phyloP scores from a whole-genome alignment of 352 stramenopile species.

The Phytophthora ohioensis region DNA sequence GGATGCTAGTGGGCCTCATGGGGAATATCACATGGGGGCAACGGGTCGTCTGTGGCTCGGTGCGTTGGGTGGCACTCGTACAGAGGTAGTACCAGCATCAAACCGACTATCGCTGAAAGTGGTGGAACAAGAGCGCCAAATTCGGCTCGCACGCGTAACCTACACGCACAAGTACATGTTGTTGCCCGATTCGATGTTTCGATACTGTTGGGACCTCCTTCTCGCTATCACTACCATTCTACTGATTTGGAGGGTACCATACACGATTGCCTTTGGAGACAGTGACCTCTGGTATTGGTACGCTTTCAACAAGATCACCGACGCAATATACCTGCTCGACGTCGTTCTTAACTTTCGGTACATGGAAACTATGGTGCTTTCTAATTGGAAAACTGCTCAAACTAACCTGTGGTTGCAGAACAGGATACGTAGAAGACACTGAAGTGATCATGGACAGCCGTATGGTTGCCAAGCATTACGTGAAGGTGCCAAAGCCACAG shows the following conservation, averaged over 20 bases:
- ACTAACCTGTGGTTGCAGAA: conserved; percentile 35
- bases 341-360: conserved; percentile 69
- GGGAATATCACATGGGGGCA: conserved; percentile 22
- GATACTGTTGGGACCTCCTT: conserved; percentile 64
- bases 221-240: conserved; percentile 63
- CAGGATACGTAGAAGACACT: conserved; percentile 62
- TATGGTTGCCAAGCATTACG: conserved; percentile 55
- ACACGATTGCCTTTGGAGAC: conserved; percentile 64
- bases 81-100: conserved; percentile 58
- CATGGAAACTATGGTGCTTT: not conserved
- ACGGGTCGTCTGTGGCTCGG: conserved; percentile 26
- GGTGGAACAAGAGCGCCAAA: conserved; percentile 54
- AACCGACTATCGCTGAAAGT: conserved; percentile 70
- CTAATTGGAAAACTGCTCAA: not conserved
- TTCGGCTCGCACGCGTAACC: conserved; percentile 44
- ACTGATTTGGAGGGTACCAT: conserved; percentile 67
- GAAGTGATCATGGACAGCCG: conserved; percentile 66
- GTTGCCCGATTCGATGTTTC: conserved; percentile 48
- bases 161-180: conserved; percentile 59
- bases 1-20: not conserved
- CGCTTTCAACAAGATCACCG: conserved; percentile 58
- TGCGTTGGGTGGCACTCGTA: conserved; percentile 29
- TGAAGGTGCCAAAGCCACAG: conserved; percentile 39
- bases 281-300: conserved; percentile 51
- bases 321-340: conserved; percentile 62